Evolutionary conservation across 495 filamentous ascomycete genomes (phyloP).

Genomic region (Daldinia childiae): DNA sequence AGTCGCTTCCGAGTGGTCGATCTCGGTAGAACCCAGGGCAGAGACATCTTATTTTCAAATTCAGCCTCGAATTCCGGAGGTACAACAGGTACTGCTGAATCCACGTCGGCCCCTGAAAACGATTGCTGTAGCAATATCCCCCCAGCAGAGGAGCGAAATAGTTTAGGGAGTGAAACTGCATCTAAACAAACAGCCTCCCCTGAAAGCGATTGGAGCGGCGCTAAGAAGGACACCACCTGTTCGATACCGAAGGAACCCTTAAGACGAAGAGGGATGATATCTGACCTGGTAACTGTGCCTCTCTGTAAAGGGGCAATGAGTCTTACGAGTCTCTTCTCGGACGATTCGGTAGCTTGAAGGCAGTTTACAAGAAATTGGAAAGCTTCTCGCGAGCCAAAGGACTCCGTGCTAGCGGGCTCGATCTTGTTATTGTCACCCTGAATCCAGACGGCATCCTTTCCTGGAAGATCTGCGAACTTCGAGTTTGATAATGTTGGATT

Average conservation of each 20-base stretch:
- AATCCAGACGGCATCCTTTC: constrained; percentile 3
- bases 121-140: constrained; percentile 27
- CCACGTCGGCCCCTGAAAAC: background rate
- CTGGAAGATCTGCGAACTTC: background rate
- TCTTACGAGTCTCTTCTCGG: constrained; percentile 23
- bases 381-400: constrained; percentile 30
- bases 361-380: constrained; percentile 34
- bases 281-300: constrained; percentile 37
- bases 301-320: constrained; percentile 32
- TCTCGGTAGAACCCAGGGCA: constrained; percentile 42
- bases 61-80: constrained; percentile 29
- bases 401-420: constrained; percentile 5
- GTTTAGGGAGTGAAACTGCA: constrained; percentile 15
- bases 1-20: constrained; percentile 46
- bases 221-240: constrained; percentile 28
- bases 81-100: background rate
- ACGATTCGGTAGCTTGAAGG: constrained; percentile 22
- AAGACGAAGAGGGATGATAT: constrained; percentile 43
- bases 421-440: background rate
- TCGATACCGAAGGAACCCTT: constrained; percentile 33
- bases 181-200: constrained; percentile 19
- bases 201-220: constrained; percentile 28
- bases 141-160: constrained; percentile 39
- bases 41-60: constrained; percentile 40
- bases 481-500: background rate